Evolutionary conservation across 306 rosid genomes (phyloP).

Genomic region (Gastrolobium villosum): DNA sequence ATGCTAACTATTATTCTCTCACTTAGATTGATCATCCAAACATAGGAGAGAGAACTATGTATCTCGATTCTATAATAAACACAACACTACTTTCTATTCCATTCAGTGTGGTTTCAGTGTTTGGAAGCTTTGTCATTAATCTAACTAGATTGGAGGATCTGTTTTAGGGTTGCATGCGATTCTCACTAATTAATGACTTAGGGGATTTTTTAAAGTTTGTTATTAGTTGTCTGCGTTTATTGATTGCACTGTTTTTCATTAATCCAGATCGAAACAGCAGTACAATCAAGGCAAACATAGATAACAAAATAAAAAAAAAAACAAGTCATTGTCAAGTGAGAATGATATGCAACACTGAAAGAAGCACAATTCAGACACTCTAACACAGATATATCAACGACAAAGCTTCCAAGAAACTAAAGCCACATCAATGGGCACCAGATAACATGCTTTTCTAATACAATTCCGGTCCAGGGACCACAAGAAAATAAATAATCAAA

Average conservation of each 20-base stretch:
- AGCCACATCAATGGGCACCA: neutral
- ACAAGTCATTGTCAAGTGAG: neutral
- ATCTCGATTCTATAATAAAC: neutral
- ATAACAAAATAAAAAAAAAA: neutral
- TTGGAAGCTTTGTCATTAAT: conserved; percentile 24
- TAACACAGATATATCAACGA: conserved; percentile 12
- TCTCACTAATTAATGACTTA: neutral
- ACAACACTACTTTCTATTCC: neutral
- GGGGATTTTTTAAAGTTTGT: neutral
- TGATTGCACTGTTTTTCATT: conserved; percentile 8
- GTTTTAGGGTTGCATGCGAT: neutral
- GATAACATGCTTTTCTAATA: neutral
- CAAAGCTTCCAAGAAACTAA: conserved; percentile 1
- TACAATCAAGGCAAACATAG: no score
- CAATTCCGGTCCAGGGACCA: conserved; percentile 6
- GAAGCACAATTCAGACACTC: conserved; percentile 32
- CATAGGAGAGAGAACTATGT: neutral
- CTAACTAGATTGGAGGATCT: neutral
- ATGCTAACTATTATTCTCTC: neutral
- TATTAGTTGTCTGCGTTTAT: neutral
- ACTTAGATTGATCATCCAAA: neutral
- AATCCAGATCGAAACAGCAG: neutral
- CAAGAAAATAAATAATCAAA: neutral
- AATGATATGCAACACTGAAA: conserved; percentile 7
- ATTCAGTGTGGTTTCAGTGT: neutral